These are phyloP conservation scores for Dalbergia cochinchinensis DNA, from an alignment of 306 rosid genomes.

Conservation along the genomic window DNA sequence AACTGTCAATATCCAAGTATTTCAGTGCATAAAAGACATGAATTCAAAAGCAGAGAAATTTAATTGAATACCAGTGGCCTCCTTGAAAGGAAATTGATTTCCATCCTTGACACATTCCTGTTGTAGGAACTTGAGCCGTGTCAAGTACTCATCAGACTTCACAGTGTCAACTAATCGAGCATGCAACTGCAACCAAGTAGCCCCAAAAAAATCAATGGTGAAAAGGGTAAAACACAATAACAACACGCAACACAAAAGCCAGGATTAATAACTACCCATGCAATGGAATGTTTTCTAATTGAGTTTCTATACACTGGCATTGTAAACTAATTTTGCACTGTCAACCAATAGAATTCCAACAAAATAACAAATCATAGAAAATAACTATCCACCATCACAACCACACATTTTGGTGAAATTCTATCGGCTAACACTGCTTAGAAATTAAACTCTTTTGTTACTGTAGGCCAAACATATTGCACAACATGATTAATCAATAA, in stretches of 20 bases:
- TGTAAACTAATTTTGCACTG: no score
- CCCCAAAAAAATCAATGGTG: conserved; percentile 8
- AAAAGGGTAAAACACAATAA: neutral
- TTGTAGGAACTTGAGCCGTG: conserved; percentile 65
- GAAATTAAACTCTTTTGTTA: neutral
- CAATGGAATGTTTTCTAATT: neutral
- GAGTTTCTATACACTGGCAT: no score
- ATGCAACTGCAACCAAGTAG: conserved; percentile 61
- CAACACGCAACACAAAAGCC: neutral
- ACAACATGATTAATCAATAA: neutral
- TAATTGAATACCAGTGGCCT: conserved; percentile 69
- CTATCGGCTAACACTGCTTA: no score
- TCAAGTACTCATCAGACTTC: conserved; percentile 76
- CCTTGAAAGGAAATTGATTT: conserved; percentile 84
- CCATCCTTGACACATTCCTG: conserved; percentile 54
- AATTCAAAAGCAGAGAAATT: conserved; percentile 22
- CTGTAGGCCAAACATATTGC: neutral
- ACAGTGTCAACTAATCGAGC: conserved; percentile 71
- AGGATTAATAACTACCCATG: neutral
- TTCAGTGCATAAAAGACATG: conserved; percentile 9
- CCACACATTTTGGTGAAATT: no score
- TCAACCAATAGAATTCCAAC: no score
- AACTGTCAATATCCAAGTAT: conserved; percentile 9
- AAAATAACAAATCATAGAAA: no score
- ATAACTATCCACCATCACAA: no score